A percentile compares a stretch with the other conserved stretches of the same genome.
Conservation (phyloP, 2,329 filamentous ascomycete genomes). For the Alternaria sp. region DNA sequence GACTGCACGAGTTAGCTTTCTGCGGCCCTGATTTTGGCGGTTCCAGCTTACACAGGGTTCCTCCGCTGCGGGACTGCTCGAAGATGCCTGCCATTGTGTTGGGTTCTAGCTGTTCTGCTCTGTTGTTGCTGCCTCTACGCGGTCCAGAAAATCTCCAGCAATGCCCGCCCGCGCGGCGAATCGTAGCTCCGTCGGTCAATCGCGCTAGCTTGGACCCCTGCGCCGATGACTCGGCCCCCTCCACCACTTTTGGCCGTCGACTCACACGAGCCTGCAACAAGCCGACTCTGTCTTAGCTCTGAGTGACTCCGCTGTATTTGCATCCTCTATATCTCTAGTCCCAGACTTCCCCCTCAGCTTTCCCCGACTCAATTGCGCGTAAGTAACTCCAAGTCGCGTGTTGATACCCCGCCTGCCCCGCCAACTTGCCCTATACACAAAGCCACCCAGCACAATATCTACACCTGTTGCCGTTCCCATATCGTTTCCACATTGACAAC, state of each 20-base stretch:
- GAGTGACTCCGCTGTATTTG: slow-evolving; percentile 17
- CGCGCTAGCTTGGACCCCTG: slow-evolving; percentile 31
- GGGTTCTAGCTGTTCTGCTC: slow-evolving; percentile 39
- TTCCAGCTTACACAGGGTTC: slow-evolving; percentile 79
- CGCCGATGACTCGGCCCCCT: slow-evolving; percentile 39
- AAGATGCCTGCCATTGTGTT: slow-evolving; percentile 89
- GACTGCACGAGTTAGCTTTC: slow-evolving; percentile 61
- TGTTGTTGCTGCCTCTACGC: slow-evolving; percentile 43
- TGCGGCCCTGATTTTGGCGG: slow-evolving; percentile 3
- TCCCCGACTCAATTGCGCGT: slow-evolving; percentile 6
- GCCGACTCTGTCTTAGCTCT: slow-evolving; percentile 18
- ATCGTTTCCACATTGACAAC: neutral
- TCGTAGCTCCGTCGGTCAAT: slow-evolving; percentile 30
- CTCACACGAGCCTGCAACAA: slow-evolving; percentile 36
- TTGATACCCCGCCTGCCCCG: slow-evolving; percentile 46
- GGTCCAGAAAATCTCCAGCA: slow-evolving; percentile 40
- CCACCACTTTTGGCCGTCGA: slow-evolving; percentile 38
- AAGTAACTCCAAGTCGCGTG: slow-evolving; percentile 10
- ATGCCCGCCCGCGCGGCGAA: slow-evolving; percentile 31
- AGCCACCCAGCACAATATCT: neutral
- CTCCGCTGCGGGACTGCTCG: slow-evolving; percentile 88
- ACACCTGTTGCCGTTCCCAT: neutral
- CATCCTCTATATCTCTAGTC: neutral
- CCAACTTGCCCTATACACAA: slow-evolving; percentile 21
- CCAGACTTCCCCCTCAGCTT: neutral